A percentile compares a stretch with the other conserved stretches of the same genome.
Conservation (phyloP, 2,329 filamentous ascomycete genomes). For the Fusarium guadeloupense region DNA sequence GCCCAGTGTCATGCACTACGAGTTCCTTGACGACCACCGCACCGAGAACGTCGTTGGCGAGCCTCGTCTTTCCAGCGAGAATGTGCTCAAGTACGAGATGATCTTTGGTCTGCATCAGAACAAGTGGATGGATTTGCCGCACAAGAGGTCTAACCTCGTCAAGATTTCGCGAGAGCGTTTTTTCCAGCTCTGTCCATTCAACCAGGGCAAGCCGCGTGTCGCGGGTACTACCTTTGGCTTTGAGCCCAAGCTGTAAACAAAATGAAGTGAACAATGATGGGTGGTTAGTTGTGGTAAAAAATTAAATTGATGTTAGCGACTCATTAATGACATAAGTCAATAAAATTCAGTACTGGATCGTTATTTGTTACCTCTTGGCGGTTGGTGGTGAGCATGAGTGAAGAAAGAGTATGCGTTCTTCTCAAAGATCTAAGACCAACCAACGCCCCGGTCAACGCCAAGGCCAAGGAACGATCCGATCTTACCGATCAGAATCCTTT, state of each 20-base stretch:
- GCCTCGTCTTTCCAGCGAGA: constrained; percentile 74
- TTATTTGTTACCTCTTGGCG: constrained; percentile 5
- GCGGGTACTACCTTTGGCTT: constrained; percentile 63
- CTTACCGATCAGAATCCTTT: constrained; percentile 14
- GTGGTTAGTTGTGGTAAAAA: background rate
- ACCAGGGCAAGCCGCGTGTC: constrained; percentile 62
- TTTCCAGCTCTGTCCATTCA: constrained; percentile 72
- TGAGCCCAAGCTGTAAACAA: constrained; percentile 54
- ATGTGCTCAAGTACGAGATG: constrained; percentile 77
- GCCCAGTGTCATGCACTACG: constrained; percentile 68
- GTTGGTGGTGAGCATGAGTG: background rate
- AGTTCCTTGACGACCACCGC: constrained; percentile 68
- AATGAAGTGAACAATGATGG: background rate
- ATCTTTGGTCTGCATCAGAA: constrained; percentile 77
- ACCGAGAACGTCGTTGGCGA: constrained; percentile 70
- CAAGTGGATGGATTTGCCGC: constrained; percentile 76
- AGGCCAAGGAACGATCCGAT: constrained; percentile 11
- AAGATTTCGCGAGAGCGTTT: constrained; percentile 72
- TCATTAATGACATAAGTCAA: constrained; percentile 5
- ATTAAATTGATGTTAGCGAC: constrained; percentile 18
- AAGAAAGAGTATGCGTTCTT: background rate
- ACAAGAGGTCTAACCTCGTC: constrained; percentile 75
- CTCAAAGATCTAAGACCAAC: no score
- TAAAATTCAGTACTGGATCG: background rate
- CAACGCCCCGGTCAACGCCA: constrained; percentile 15